Base-by-base conservation (phyloP, 345 rosid genomes). In the Geranium brycei region DNA sequence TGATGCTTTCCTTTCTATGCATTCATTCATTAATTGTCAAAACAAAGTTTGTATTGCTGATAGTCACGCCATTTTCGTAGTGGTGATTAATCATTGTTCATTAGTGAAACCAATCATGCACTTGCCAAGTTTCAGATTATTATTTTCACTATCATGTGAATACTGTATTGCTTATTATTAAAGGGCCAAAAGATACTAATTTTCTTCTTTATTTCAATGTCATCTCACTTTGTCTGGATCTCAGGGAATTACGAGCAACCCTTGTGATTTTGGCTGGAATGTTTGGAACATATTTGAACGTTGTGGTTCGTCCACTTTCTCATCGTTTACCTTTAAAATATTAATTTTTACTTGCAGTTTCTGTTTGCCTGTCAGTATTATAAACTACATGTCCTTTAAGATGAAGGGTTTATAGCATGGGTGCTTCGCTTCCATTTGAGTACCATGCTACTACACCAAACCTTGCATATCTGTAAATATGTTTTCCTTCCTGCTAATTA, bases 211-310 rank as follows among this genome's bases (percentile, higher is more conserved):
- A n/a, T 57, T 69, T 64, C 68, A 35, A 61, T 35, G 1, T 55
- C 56, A 13, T 58, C 11, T 61, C n/a, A 31, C 56, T 53, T 64
- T 59, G 11, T 55, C 62, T 64, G 15, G 68, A 57, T 66, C 40
- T 57, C 66, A 93, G 99, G 85, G 89, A 88, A 66, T 76, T 93
- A 69, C 82, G 91, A 70, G 73, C 69, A 7, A 83, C 77, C 76
- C 75, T 86, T 40, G 19, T 82, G 62, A 78, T 93, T 73, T 64
- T 93, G 76, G 88, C 85, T 63, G 97, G 99, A 77, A 93, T 93
- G 99, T 80, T 93, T 61, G 69, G 81, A 66, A 90, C 97, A 40
- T 90, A 88, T 73, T 71, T 90, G 68, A 86, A 86, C 73, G 72
- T 93, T 78, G 68, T 93, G 97, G 99, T 93, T 67, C 67, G 91